Conservation (phyloP, 2,329 filamentous ascomycete genomes). For the Stachybotrys echinatus region DNA sequence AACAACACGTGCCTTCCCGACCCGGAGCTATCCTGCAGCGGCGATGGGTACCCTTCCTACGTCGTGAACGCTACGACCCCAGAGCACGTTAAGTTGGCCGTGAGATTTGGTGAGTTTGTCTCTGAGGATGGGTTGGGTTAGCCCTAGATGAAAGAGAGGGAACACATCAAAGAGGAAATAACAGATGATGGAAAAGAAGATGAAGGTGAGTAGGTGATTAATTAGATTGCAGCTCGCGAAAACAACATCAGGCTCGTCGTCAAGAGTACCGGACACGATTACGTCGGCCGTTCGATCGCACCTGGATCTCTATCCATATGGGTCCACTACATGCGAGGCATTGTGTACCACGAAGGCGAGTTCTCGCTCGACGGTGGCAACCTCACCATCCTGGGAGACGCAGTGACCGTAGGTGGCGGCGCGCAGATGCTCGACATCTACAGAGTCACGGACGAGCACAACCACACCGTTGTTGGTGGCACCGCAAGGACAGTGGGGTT, state of each 20-base stretch:
- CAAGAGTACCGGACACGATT: slow-evolving; percentile 37
- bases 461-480: slow-evolving; percentile 49
- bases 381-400: slow-evolving; percentile 36
- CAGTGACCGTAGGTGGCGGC: slow-evolving; percentile 49
- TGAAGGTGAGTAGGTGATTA: neutral
- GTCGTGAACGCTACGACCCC: slow-evolving; percentile 28
- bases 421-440: slow-evolving; percentile 45
- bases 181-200: neutral
- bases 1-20: slow-evolving; percentile 47
- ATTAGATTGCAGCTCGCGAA: slow-evolving; percentile 31
- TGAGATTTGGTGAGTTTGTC: slow-evolving; percentile 42
- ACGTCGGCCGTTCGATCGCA: slow-evolving; percentile 37
- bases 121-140: too few relatives aligned
- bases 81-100: slow-evolving; percentile 22
- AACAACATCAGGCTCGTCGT: slow-evolving; percentile 37
- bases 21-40: slow-evolving; percentile 24
- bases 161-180: slow-evolving; percentile 6
- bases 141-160: too few relatives aligned
- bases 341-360: slow-evolving; percentile 28
- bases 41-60: slow-evolving; percentile 25
- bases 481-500: neutral
- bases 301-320: slow-evolving; percentile 49
- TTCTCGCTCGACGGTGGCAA: slow-evolving; percentile 37
- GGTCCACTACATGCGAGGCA: slow-evolving; percentile 40
- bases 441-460: slow-evolving; percentile 33